Evolutionary conservation across 2,329 filamentous ascomycete species (phyloP).

Genomic region (Blastomyces gilchristii): DNA sequence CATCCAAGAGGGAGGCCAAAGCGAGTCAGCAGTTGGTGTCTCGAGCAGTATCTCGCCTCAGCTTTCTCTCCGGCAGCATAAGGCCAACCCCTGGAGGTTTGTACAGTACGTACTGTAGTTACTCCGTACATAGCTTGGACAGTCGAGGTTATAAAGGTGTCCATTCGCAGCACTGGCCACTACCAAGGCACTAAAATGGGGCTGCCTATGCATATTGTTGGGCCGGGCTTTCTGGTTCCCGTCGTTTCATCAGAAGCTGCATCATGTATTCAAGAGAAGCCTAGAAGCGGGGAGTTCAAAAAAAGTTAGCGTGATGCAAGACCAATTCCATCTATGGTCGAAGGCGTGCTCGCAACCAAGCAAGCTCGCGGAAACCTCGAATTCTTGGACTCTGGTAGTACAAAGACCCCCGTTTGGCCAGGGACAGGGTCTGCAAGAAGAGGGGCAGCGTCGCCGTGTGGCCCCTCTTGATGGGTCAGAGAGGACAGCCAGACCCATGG

Average conservation of each 20-base stretch:
- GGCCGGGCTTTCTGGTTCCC: neutral
- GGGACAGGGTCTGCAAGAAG: constrained; percentile 3
- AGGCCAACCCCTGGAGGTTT: neutral
- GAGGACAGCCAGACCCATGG: neutral
- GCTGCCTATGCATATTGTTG: neutral
- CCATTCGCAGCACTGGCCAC: neutral
- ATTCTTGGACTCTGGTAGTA: neutral
- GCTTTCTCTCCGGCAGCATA: neutral
- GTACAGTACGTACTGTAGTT: too few species aligned
- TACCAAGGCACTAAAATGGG: neutral
- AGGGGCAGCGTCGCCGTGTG: neutral
- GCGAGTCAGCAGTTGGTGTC: neutral
- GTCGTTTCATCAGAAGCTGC: neutral
- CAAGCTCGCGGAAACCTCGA: neutral
- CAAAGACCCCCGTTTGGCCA: neutral
- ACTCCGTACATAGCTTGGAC: neutral
- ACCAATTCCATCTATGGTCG: neutral
- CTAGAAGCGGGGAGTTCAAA: neutral
- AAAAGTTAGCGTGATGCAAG: neutral
- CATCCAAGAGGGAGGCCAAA: neutral
- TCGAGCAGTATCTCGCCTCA: neutral
- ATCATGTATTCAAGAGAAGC: neutral
- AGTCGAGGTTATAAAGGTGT: neutral
- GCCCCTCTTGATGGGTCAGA: neutral
- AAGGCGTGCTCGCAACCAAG: neutral